Evolutionary conservation across 2,329 filamentous ascomycete genomes (phyloP), one percentile per base, ranked within the genome.

Genomic region (Diaporthe citrichinensis): DNA sequence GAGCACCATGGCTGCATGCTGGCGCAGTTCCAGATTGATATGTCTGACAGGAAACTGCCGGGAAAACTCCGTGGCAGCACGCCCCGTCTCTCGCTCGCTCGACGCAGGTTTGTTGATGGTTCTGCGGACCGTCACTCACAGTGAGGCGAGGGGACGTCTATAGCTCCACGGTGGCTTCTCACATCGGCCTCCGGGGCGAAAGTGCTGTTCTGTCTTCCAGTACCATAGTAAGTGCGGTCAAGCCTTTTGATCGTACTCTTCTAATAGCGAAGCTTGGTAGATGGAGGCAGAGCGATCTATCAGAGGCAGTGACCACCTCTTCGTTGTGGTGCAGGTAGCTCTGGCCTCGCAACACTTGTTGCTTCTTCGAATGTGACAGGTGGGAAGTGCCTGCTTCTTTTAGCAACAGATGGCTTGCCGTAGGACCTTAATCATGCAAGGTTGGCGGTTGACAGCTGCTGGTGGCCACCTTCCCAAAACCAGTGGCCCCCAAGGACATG

Each of bases 391-490:
- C 25, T 55, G 75, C 73, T 57, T 72, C 65, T 62, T 49, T 44
- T 25, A 39, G 68, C 58, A 41, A 57, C 55, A 36, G 49, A 58
- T 25, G 68, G 68, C 68, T 62, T 72, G 68, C 73, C 31, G 73
- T n/a, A 28, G 57, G 55, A 44, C 39, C 73, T 49, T 73, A 28
- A 39, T 31, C 46, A 76, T 77, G 75, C 73, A 77, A 44, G 73
- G 72, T 75, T 77, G 73, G 71, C 69, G 75, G 69, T 67, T 76
- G 75, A 76, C 75, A 76, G 68, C 57, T 72, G 49, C 59, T 62
- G 67, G 72, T 71, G 28, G 58, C 67, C n/a, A 39, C 55, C 46
- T 39, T 31, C 46, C 65, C 31, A 53, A 31, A 53, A 20, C 71
- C 65, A 55, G 41, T 49, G 62, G 34, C 51, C 53, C 67, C 73